phyloP scores from a whole-genome alignment of 768 basidiomycete species.

The Amanita jacksonii region DNA sequence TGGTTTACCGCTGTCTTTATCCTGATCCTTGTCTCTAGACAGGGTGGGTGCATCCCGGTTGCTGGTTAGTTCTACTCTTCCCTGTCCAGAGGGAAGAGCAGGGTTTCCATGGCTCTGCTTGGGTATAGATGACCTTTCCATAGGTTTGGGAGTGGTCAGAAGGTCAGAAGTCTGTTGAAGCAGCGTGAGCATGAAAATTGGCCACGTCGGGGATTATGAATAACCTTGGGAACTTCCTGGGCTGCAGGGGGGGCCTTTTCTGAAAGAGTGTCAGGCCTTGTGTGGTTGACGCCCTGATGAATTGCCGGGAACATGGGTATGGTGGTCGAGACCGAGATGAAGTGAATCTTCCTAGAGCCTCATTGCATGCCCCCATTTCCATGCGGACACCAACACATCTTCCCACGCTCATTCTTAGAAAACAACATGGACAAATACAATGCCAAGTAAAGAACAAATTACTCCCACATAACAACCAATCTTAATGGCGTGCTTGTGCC shows the following conservation, averaged over 20 bases:
- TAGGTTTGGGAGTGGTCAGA: not conserved
- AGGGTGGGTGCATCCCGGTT: not conserved
- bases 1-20: constrained; percentile 14
- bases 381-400: constrained; percentile 3
- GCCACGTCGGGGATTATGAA: not conserved
- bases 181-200: not conserved
- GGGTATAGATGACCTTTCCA: not conserved
- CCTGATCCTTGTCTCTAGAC: not conserved
- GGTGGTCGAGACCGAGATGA: not conserved
- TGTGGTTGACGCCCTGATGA: not conserved
- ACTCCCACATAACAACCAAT: too few species aligned
- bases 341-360: not conserved
- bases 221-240: not conserved
- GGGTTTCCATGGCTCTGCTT: not conserved
- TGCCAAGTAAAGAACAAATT: too few species aligned
- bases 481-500: too few species aligned
- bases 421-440: constrained; percentile 3
- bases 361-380: constrained; percentile 2
- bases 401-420: constrained; percentile 6
- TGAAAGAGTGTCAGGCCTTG: not conserved
- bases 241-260: not conserved
- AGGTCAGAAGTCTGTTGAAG: not conserved
- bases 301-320: constrained; percentile 4
- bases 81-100: not conserved
- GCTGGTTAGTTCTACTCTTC: not conserved